phyloP scores from a whole-genome alignment of 2,329 filamentous ascomycete species.

The Phyllachora maydis region DNA sequence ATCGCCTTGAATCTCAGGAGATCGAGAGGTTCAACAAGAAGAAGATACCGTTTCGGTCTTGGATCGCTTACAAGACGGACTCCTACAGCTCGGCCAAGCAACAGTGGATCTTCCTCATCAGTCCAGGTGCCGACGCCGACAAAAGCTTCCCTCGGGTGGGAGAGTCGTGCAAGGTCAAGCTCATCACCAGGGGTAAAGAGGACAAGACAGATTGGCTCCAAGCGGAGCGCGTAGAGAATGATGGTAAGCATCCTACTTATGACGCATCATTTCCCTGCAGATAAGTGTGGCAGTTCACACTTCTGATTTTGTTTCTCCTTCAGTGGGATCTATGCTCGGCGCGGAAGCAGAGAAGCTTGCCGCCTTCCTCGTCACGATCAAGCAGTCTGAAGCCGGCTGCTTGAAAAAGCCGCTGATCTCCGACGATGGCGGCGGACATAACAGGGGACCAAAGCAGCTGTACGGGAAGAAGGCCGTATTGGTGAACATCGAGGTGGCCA shows the following conservation, averaged over 20 bases:
- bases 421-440: slow-evolving; percentile 2
- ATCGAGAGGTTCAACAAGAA: slow-evolving; percentile 2
- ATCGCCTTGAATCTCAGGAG: slow-evolving; percentile 2
- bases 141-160: slow-evolving; percentile 3
- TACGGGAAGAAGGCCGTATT: slow-evolving; percentile 2
- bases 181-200: slow-evolving; percentile 2
- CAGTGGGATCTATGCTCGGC: slow-evolving; percentile 3
- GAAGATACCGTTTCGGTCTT: slow-evolving; percentile 2
- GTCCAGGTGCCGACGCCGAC: slow-evolving; percentile 2
- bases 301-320: slow-evolving; percentile 2
- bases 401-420: slow-evolving; percentile 1
- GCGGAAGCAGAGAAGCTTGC: slow-evolving; percentile 1
- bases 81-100: slow-evolving; percentile 1
- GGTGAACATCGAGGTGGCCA: slow-evolving; percentile 2
- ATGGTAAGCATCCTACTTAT: too few relatives aligned
- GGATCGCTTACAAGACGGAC: slow-evolving; percentile 2
- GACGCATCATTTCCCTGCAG: too few relatives aligned
- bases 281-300: too few relatives aligned
- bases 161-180: slow-evolving; percentile 2
- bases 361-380: slow-evolving; percentile 3
- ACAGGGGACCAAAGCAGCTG: slow-evolving; percentile 1
- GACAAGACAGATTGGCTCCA: slow-evolving; percentile 2
- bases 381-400: slow-evolving; percentile 1
- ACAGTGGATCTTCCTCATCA: slow-evolving; percentile 3
- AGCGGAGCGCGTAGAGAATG: slow-evolving; percentile 4